phyloP scores from a whole-genome alignment of 805 yeast genomes.

The Limtongia smithiae region DNA sequence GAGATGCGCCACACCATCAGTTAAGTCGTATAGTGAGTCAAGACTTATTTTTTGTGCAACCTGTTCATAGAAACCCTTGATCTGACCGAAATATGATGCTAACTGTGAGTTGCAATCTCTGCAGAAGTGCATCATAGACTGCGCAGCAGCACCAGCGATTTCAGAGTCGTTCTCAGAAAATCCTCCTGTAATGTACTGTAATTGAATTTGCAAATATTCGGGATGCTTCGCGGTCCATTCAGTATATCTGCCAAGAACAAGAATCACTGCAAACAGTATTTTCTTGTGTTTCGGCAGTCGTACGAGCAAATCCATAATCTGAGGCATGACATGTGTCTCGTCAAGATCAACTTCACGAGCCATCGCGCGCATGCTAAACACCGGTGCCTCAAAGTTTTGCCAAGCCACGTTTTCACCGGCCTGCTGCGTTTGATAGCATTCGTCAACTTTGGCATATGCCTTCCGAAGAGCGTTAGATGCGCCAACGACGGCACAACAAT shows the following conservation, averaged over 20 bases:
- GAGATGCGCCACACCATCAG: slow-evolving; percentile 87
- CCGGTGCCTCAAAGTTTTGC: slow-evolving; percentile 88
- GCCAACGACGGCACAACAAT: slow-evolving; percentile 89
- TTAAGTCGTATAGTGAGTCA: slow-evolving; percentile 69
- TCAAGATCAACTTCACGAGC: slow-evolving; percentile 77
- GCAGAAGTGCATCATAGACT: slow-evolving; percentile 90
- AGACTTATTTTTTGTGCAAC: slow-evolving; percentile 55
- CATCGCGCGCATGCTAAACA: slow-evolving; percentile 88
- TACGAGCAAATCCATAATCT: slow-evolving; percentile 63
- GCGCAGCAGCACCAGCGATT: slow-evolving; percentile 80
- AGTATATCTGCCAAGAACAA: slow-evolving; percentile 93
- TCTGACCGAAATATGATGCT: slow-evolving; percentile 65
- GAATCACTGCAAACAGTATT: slow-evolving; percentile 85
- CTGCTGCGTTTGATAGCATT: slow-evolving; percentile 36
- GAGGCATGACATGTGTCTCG: slow-evolving; percentile 68
- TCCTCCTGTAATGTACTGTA: slow-evolving; percentile 78
- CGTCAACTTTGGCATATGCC: slow-evolving; percentile 61
- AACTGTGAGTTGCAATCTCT: slow-evolving; percentile 70
- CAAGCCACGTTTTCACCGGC: slow-evolving; percentile 49
- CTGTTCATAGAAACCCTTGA: slow-evolving; percentile 66
- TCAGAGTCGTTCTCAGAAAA: slow-evolving; percentile 47
- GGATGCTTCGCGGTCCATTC: slow-evolving; percentile 92
- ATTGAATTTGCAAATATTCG: slow-evolving; percentile 72
- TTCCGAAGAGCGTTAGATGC: slow-evolving; percentile 62
- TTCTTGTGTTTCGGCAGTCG: slow-evolving; percentile 80